Percentiles rank a stretch among this genome's conserved stretches.
Conservation (phyloP, 345 rosid genomes). For the Populus ilicifolia region DNA sequence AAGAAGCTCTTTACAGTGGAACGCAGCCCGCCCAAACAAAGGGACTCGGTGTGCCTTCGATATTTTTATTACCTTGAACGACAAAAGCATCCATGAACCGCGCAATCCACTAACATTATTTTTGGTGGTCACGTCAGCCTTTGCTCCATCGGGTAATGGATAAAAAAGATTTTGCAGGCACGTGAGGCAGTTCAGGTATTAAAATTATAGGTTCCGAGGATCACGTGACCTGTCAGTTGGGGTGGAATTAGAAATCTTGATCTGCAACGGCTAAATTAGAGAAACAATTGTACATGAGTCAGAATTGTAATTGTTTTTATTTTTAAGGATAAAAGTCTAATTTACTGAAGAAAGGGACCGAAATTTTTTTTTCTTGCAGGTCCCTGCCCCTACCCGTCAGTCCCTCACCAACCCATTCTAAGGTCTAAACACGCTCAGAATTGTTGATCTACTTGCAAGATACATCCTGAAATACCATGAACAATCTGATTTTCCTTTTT, state of each 20-base stretch:
- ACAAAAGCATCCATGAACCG: neutral
- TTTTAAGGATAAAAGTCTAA: too few species aligned
- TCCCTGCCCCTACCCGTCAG: neutral
- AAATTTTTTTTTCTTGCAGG: too few species aligned
- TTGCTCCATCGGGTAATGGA: neutral
- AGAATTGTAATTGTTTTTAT: too few species aligned
- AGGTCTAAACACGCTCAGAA: neutral
- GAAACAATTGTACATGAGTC: too few species aligned
- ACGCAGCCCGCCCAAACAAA: too few species aligned
- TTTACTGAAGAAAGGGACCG: too few species aligned
- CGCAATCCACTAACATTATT: neutral
- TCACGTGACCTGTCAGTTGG: slow-evolving; percentile 7
- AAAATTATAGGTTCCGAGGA: neutral
- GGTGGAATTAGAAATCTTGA: too few species aligned
- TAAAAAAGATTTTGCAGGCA: neutral
- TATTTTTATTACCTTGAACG: neutral
- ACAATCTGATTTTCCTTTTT: neutral
- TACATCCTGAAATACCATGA: neutral
- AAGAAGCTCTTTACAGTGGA: too few species aligned
- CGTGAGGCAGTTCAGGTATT: neutral
- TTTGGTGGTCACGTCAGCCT: neutral
- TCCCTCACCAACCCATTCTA: neutral
- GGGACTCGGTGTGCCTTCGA: neutral
- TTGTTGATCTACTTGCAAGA: neutral
- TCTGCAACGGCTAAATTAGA: too few species aligned